Conservation (phyloP, 2,329 filamentous ascomycete species). For the Capronia coronata region DNA sequence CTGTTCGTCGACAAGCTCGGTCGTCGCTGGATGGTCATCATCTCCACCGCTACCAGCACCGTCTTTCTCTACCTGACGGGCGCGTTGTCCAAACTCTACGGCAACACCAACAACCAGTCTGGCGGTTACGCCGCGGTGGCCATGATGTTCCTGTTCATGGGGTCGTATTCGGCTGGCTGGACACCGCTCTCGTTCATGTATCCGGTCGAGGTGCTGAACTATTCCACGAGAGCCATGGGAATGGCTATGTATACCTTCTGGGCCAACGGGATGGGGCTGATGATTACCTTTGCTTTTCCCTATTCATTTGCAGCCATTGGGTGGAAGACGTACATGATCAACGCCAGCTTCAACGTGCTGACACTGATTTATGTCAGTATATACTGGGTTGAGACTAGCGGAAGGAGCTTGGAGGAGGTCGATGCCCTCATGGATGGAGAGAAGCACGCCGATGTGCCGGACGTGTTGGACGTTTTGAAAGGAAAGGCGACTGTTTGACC, state of each 20-base stretch:
- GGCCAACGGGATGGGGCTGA: conserved; percentile 31
- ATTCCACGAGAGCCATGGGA: conserved; percentile 46
- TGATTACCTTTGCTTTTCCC: conserved; percentile 40
- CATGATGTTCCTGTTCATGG: conserved; percentile 34
- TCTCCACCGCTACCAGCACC: conserved; percentile 32
- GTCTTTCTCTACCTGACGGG: conserved; percentile 49
- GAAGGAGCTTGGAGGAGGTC: conserved; percentile 28
- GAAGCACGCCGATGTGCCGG: conserved; percentile 13
- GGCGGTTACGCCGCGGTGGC: conserved; percentile 39
- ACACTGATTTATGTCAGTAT: conserved; percentile 16
- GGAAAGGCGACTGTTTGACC: background rate
- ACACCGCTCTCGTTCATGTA: conserved; percentile 47
- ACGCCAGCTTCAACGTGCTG: conserved; percentile 41
- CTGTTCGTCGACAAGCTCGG: conserved; percentile 40
- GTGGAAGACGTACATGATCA: conserved; percentile 47
- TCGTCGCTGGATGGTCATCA: conserved; percentile 38
- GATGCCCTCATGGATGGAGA: conserved; percentile 27
- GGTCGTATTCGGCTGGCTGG: conserved; percentile 41
- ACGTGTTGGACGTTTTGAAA: conserved; percentile 6
- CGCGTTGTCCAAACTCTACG: conserved; percentile 43
- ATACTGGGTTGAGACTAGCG: conserved; percentile 26
- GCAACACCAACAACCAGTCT: conserved; percentile 34
- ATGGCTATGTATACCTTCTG: conserved; percentile 36
- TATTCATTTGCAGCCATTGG: conserved; percentile 41
- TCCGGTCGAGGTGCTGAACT: conserved; percentile 46